Evolutionary conservation across 2,329 filamentous ascomycete species (phyloP).

Genomic region (Colletotrichum godetiae): DNA sequence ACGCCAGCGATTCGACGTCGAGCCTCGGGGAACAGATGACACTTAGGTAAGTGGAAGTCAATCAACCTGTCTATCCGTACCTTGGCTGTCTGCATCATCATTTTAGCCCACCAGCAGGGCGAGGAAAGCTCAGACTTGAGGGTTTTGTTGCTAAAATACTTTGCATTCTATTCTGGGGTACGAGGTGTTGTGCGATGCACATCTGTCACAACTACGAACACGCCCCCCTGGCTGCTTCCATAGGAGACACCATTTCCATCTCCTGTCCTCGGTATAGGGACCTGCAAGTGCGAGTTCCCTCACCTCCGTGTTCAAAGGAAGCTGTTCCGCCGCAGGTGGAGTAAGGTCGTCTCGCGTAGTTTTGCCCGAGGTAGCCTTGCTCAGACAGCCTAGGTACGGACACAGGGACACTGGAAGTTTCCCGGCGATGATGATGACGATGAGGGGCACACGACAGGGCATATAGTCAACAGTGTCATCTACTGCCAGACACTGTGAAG

Average conservation of each 20-base stretch:
- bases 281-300: background rate
- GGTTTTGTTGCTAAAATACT: constrained; percentile 3
- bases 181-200: constrained; percentile 8
- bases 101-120: background rate
- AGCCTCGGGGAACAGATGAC: background rate
- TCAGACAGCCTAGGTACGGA: background rate
- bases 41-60: background rate
- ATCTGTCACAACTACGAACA: constrained; percentile 5
- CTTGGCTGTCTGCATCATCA: no score
- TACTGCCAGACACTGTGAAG: background rate
- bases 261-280: background rate
- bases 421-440: background rate
- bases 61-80: background rate
- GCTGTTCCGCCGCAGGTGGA: background rate
- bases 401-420: background rate
- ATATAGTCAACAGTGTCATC: background rate
- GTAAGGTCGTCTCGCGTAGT: background rate
- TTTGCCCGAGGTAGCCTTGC: background rate
- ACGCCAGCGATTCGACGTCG: constrained; percentile 20
- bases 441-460: background rate
- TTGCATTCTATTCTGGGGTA: constrained; percentile 32
- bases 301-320: background rate
- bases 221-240: background rate
- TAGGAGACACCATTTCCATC: background rate
- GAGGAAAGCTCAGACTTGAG: background rate